Percentiles rank a stretch among this genome's conserved stretches.
Evolutionary conservation across 768 basidiomycete species (phyloP).

Genomic region (Tylopilus plumbeoviolaceoides): DNA sequence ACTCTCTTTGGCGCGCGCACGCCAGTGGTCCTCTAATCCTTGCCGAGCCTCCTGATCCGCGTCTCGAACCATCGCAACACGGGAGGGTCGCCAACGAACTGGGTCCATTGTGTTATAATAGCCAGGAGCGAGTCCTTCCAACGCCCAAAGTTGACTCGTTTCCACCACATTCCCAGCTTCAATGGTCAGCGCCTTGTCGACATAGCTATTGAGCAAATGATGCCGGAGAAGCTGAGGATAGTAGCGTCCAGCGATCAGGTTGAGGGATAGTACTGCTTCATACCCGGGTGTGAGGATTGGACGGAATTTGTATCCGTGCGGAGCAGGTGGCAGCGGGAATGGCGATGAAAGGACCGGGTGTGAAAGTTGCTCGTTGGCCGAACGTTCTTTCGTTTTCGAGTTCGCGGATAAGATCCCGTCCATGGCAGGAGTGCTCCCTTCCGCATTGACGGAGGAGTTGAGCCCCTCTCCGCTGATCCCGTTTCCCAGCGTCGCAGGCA

Average conservation of each 20-base stretch:
- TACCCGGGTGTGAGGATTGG: constrained; percentile 56
- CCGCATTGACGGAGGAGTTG: constrained; percentile 3
- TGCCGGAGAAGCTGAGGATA: constrained; percentile 70
- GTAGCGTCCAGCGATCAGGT: constrained; percentile 74
- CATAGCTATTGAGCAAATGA: constrained; percentile 46
- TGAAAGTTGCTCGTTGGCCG: constrained; percentile 32
- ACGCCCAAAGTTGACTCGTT: constrained; percentile 57
- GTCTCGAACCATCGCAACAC: constrained; percentile 58
- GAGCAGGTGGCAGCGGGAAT: constrained; percentile 56
- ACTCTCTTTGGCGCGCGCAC: constrained; percentile 28
- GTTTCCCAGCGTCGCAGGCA: constrained; percentile 6
- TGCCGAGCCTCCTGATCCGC: constrained; percentile 48
- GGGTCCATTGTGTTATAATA: constrained; percentile 70
- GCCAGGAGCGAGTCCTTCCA: constrained; percentile 69
- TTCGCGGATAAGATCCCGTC: constrained; percentile 11
- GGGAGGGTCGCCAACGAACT: constrained; percentile 46
- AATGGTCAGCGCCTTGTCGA: constrained; percentile 38
- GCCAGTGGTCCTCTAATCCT: constrained; percentile 41
- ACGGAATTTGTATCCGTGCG: constrained; percentile 66
- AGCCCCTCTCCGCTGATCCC: constrained; percentile 3
- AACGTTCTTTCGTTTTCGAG: constrained; percentile 15
- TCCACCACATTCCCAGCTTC: constrained; percentile 37
- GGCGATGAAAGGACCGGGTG: constrained; percentile 32
- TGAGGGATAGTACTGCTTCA: constrained; percentile 65
- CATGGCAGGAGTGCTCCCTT: constrained; percentile 17